Base-by-base conservation (phyloP, 805 yeast genomes). In the Saccharomycopsis schoenii region DNA sequence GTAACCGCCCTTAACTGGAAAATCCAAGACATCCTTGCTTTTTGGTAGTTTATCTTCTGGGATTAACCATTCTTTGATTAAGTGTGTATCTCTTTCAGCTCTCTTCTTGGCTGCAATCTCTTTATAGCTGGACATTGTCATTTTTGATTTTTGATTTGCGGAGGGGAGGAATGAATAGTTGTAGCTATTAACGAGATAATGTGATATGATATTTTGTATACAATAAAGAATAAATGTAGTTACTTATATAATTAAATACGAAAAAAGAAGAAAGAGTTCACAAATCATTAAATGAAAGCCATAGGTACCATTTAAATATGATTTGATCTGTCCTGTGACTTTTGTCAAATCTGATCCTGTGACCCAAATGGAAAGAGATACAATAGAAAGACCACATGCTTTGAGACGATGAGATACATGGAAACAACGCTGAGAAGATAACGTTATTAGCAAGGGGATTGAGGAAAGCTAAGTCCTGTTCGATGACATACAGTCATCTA, bases 1-100 rank as follows among this genome's bases (percentile, higher is more conserved):
- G 58, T 67, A 69, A 1, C 79, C 78, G 52, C 76, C 68, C 8
- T 70, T 62, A 21, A 65, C 66, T 29, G 77, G 76, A 75, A 76
- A 74, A 41, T 69, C 54, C 12, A 72, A 63, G 19, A 78, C 78
- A 62, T 76, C 82, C 42, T 74, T 77, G 5, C 40, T 6, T 10
- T 63, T 66, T 1, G 79, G 77, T 14, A 74, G 68, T 41, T 72
- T 61, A 15, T 68, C 62, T 10, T 67, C 68, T 10, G 77, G 73
- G 34, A 75, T 67, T 21, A 72, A 66, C 85, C 85, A 82, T 63
- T 79, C 77, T 10, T 66, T 62, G 17, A 77, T 73, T 69, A 82
- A 75, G 56, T 74, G 71, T 6, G 73, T 67, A 57, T 80, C 74
- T 68, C 83, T 74, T 41, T 68, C 71, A 29, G 72, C 71, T 47